Evolutionary conservation across 169 alveolate species (phyloP).

Genomic region (Hammondia hammondi): DNA sequence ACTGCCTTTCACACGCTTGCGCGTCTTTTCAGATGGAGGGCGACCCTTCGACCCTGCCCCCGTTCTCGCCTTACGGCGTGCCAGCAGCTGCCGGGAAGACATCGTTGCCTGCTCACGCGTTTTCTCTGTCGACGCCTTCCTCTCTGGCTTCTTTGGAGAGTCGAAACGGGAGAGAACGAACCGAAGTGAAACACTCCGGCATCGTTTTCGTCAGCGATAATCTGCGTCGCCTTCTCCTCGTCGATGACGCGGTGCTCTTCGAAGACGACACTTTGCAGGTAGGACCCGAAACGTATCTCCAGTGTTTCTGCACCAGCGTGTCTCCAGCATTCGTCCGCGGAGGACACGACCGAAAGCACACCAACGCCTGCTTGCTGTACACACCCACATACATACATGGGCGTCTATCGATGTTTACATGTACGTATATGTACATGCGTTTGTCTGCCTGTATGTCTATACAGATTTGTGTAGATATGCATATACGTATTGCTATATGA

Average conservation of each 20-base stretch:
- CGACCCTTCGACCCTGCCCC: not conserved
- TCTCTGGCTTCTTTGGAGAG: not conserved
- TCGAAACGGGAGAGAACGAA: not conserved
- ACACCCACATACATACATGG: not conserved
- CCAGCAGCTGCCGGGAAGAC: not conserved
- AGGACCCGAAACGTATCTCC: not conserved
- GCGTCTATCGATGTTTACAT: not conserved
- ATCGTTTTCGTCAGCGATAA: not conserved
- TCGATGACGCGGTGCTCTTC: conserved; percentile 54
- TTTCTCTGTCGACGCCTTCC: not conserved
- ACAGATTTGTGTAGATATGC: not conserved
- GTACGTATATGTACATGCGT: not conserved
- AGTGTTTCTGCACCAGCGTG: too few relatives aligned
- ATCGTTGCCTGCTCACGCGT: not conserved
- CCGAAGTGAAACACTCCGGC: not conserved
- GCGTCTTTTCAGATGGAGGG: not conserved
- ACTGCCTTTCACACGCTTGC: too few relatives aligned
- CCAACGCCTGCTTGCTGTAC: not conserved
- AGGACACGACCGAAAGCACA: not conserved
- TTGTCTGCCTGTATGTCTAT: not conserved
- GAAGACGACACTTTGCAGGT: conserved; percentile 69
- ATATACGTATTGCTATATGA: not conserved
- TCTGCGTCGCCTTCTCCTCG: conserved; percentile 49
- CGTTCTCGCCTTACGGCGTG: not conserved
- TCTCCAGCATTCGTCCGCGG: too few relatives aligned